Conservation (phyloP, 2,329 filamentous ascomycete species). For the Apiospora aurea region DNA sequence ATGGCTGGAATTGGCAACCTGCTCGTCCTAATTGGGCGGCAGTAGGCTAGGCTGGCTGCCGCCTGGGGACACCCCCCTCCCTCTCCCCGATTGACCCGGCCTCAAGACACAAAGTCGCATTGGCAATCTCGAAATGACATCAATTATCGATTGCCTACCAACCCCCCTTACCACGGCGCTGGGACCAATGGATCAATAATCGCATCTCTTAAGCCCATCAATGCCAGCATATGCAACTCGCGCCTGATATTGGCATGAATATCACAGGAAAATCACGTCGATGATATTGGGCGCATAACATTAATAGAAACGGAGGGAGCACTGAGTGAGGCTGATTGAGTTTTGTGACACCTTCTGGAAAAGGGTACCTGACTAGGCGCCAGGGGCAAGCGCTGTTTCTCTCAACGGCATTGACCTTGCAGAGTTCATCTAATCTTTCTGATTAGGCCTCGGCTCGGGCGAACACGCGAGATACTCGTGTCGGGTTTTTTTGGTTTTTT, state of each 20-base stretch:
- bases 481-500: background rate
- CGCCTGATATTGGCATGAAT: slow-evolving; percentile 1
- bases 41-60: background rate
- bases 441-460: background rate
- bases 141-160: background rate
- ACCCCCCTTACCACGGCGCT: background rate
- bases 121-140: slow-evolving; percentile 10
- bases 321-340: slow-evolving; percentile 5
- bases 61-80: background rate
- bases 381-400: background rate
- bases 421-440: slow-evolving; percentile 11
- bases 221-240: background rate
- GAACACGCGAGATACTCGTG: background rate
- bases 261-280: background rate
- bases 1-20: background rate
- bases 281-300: background rate
- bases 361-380: slow-evolving; percentile 7
- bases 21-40: background rate
- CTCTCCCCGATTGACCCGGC: background rate
- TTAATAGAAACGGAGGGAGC: background rate
- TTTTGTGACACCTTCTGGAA: background rate
- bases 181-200: background rate
- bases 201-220: background rate
- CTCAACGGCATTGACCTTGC: slow-evolving; percentile 2
- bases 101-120: background rate